Evolutionary conservation across 352 stramenopile species (phyloP).

Genomic region (Phytophthora pini): DNA sequence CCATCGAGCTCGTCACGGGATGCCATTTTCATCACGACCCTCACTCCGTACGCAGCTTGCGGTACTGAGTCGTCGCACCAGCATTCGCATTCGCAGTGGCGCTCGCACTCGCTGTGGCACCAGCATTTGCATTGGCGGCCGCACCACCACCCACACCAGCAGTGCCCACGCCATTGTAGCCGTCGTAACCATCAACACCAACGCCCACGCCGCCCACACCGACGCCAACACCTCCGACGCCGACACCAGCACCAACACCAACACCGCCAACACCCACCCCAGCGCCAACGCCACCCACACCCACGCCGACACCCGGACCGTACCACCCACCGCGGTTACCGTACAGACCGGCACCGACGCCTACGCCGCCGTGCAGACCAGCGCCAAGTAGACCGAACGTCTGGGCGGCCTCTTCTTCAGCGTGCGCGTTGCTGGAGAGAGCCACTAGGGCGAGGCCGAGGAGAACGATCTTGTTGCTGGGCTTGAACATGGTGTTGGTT

Average conservation of each 20-base stretch:
- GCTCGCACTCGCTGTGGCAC: slow-evolving; percentile 3
- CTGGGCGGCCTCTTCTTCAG: slow-evolving; percentile 12
- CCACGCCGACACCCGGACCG: not conserved
- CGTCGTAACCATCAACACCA: not conserved
- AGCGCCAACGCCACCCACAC: no score
- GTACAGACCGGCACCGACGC: not conserved
- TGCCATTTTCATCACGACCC: not conserved
- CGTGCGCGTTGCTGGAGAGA: not conserved
- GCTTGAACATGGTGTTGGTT: slow-evolving; percentile 9
- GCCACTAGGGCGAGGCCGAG: slow-evolving; percentile 12
- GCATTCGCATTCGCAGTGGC: slow-evolving; percentile 8
- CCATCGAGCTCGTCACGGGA: not conserved
- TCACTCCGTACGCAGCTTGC: slow-evolving; percentile 7
- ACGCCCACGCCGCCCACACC: not conserved
- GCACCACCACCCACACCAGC: not conserved
- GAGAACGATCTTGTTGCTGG: slow-evolving; percentile 2
- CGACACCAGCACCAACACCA: slow-evolving; percentile 4
- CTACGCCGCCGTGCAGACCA: slow-evolving; percentile 3
- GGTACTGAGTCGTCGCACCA: not conserved
- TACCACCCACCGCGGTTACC: slow-evolving; percentile 1
- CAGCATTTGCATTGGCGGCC: slow-evolving; percentile 15
- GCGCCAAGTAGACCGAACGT: slow-evolving; percentile 15
- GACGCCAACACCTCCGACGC: not conserved
- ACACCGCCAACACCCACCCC: not conserved
- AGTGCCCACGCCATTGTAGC: slow-evolving; percentile 3